Evolutionary conservation across 2,329 filamentous ascomycete species (phyloP).

Genomic region (Fusarium sp.): DNA sequence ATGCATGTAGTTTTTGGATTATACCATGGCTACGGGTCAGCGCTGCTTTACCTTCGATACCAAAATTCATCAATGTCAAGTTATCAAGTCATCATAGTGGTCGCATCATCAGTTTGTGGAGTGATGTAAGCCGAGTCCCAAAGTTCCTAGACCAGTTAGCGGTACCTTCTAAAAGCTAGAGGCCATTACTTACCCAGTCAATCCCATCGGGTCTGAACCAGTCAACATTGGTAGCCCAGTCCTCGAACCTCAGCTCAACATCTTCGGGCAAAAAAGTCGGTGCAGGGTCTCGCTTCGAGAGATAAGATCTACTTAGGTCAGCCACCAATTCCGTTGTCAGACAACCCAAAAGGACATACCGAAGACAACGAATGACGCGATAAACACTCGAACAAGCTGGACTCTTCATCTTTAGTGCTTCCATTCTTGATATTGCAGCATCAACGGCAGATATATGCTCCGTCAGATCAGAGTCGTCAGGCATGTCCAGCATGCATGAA

Average conservation of each 20-base stretch:
- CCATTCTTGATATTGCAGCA: neutral
- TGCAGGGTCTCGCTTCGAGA: slow-evolving; percentile 4
- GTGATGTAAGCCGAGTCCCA: slow-evolving; percentile 10
- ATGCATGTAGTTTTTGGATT: neutral
- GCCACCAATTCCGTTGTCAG: neutral
- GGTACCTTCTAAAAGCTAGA: fast-evolving
- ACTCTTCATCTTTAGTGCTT: slow-evolving; percentile 4
- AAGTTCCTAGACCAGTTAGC: neutral
- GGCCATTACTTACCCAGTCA: neutral
- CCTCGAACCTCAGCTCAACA: slow-evolving; percentile 5
- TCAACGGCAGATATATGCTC: slow-evolving; percentile 1
- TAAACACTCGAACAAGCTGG: slow-evolving; percentile 10
- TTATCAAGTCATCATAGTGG: neutral
- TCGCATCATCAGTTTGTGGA: neutral
- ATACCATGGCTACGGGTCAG: neutral
- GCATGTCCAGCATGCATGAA: slow-evolving; percentile 12
- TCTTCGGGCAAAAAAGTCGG: neutral
- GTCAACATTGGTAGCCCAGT: slow-evolving; percentile 14
- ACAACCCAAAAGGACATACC: neutral
- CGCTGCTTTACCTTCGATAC: neutral
- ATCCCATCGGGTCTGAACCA: slow-evolving; percentile 14
- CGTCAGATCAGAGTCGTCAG: neutral
- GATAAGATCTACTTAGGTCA: neutral
- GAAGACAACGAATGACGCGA: neutral
- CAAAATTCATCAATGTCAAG: neutral